Evolutionary conservation across 2,329 filamentous ascomycete species (phyloP), one percentile per base, ranked within the genome.

Genomic region (Exophiala oligosperma): DNA sequence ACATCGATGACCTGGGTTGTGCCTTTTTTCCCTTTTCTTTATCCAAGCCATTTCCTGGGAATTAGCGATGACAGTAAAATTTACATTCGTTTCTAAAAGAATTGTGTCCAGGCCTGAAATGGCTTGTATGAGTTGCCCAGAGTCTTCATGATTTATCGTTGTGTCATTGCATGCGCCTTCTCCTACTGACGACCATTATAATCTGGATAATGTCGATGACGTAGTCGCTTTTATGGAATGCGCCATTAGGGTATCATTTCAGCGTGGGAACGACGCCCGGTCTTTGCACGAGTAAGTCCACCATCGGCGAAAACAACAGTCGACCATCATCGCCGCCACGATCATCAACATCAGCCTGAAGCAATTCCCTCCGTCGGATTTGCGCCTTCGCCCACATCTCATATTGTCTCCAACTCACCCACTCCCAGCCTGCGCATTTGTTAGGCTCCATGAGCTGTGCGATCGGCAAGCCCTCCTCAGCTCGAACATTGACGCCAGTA

Each of bases 391-490:
- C 72, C 69, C 72, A 76, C 17, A 56, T 60, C 66, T 69, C 67
- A 64, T 84, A 68, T 35, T 79, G 72, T 21, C 73, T 69, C 82
- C 82, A 85, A 0, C 63, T 70, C 0, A 76, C 67, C 81, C 81
- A 84, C 23, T 79, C 71, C 83, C 83, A 85, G 0, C 71, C 73
- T 3, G 76, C 76, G 64, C 83, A 85, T 68, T 84, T 85, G 2
- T 82, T 70, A 0, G 79, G 77, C 61, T 83, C 80, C 63, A 71
- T 52, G 21, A 73, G 40, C 59, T 68, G 58, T 4, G 65, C 72
- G 78, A 67, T 37, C 58, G 88, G 86, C 76, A 60, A 54, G n/a
- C n/a, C 32, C 14, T 47, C 24, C 79, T 55, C 0, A 87, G 81
- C 70, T 26, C 35, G 35, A 9, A 24, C 28, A 21, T 4, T 17